These are phyloP conservation scores for Rhizophagus sp. DNA, from an alignment of 192 early-diverging fungal genomes.

Conservation along the genomic window DNA sequence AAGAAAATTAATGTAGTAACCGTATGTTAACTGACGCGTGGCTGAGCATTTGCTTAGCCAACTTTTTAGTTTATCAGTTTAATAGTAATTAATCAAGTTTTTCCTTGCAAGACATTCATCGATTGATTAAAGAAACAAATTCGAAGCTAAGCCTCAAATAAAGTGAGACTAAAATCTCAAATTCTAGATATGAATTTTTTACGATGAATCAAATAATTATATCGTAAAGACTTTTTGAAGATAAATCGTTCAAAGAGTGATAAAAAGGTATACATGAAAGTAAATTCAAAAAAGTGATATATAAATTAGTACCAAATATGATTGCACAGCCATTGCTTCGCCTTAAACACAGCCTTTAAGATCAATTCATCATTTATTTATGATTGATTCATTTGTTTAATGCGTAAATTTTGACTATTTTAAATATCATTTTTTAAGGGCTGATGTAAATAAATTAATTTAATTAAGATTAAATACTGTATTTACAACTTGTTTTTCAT, in stretches of 20 bases:
- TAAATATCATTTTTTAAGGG: too few relatives aligned
- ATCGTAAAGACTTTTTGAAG: too few relatives aligned
- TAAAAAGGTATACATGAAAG: background rate
- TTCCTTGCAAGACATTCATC: background rate
- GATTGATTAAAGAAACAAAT: background rate
- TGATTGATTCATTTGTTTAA: background rate
- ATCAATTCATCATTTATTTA: background rate
- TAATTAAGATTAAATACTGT: background rate
- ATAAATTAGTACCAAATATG: background rate
- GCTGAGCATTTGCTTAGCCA: slow-evolving; percentile 9
- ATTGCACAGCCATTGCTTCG: slow-evolving; percentile 1
- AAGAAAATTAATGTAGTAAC: background rate
- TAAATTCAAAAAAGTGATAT: background rate
- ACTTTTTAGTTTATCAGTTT: background rate
- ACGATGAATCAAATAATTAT: too few relatives aligned
- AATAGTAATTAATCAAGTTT: background rate
- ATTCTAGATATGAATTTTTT: background rate
- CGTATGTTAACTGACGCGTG: background rate
- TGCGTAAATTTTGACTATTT: background rate
- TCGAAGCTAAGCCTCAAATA: background rate
- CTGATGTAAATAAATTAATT: too few relatives aligned
- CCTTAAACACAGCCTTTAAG: background rate
- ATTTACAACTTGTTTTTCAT: background rate
- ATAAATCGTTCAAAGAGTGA: background rate
- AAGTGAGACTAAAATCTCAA: background rate